Base-by-base conservation (phyloP, 2,329 filamentous ascomycete species). In the Aspergillus brunneoviolaceus region DNA sequence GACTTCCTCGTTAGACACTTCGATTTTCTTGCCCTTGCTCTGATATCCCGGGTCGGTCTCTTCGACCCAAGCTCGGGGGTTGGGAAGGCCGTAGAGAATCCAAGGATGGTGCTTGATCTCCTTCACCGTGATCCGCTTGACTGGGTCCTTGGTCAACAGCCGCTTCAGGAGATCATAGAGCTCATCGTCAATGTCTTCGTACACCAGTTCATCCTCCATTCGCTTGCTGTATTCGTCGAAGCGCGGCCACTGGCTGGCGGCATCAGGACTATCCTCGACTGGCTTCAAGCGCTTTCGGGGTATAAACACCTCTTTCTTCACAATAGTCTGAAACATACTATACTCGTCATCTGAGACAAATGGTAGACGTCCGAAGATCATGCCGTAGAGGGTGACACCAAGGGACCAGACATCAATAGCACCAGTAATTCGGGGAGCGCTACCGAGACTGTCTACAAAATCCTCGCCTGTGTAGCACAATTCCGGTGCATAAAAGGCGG, bases 371-470 rank as follows among this genome's bases (percentile, higher is more conserved):
- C 92, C 95, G 73, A 90, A 99, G 58, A 99, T 87, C 74, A 99
- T 87, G 71, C 94, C 96, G 77, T 97, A 99, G 2, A 99, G 84
- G 0, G 95, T 99, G 21, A 99, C 92, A 23, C 95, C 95, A 23
- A 99, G 82, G 11, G 95, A 96, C 95, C 95, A 99, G 16, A 99
- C 89, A 71, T 99, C 95, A 67, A 99, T 96, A 69, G 96, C 91
- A 68, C 92, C 91, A 4, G 92, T 96, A 47, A 99, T 88, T 78
- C 84, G 94, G 65, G 84, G 92, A 1, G 75, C 66, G 7, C 69
- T 71, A 69, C 84, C 89, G 70, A 84, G 87, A 68, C 77, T 75
- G 69, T 76, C 70, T 51, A 77, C 74, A 57, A 80, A 81, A 63
- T 87, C 88, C 25, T 87, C 77, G 63, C 95, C 92, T 1, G 91